Evolutionary conservation across 345 rosid species (phyloP), one percentile per base, ranked within the genome.

Genomic region (Pseudoturritis turrita): DNA sequence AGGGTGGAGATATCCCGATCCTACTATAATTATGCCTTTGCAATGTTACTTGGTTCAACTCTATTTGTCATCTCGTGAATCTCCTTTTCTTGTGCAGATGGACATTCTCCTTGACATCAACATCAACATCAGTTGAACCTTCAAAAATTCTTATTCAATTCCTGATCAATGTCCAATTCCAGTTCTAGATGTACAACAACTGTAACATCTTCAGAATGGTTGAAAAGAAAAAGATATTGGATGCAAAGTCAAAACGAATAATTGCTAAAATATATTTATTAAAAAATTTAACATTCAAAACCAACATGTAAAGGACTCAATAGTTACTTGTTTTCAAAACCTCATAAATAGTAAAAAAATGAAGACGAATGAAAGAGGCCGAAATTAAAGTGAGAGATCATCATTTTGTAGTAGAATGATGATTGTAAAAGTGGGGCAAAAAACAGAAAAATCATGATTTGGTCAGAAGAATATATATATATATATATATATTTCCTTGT

Each of bases 391-490:
- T 59, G 28, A 60, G 62, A 58, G 43, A 41, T 68, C 63, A 75
- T 75, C 63, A 75, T 75, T 59, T 68, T 68, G 73, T 51, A 60
- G 73, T 49, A 75, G 49, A 44, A 60, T 75, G 74, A 75, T 75
- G 62, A 75, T 68, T 60, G 69, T 63, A 61, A 60, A 75, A 68
- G 74, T 68, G 74, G 70, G 78, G 58, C 68, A 68, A 75, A n/a
- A 46, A 60, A 58, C 73, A 60, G 68, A 67, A 68, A 51, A 51
- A 3, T 60, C 74, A 75, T 75, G 78, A 75, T 68, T 68, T 51
- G 78, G 78, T 68, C 69, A 61, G 63, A 52, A 26, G 50, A 68
- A 75, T 53, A 22, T 54, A 44, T 60, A 61, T 58, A 54, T 26
- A 68, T 74, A 75, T 53, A 22, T 54, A 44, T 60, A 61, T 58